Evolutionary conservation across 1,284 basidiomycete species (phyloP), one percentile per base, ranked within the genome.

Genomic region (Ustanciosporium gigantosporum): DNA sequence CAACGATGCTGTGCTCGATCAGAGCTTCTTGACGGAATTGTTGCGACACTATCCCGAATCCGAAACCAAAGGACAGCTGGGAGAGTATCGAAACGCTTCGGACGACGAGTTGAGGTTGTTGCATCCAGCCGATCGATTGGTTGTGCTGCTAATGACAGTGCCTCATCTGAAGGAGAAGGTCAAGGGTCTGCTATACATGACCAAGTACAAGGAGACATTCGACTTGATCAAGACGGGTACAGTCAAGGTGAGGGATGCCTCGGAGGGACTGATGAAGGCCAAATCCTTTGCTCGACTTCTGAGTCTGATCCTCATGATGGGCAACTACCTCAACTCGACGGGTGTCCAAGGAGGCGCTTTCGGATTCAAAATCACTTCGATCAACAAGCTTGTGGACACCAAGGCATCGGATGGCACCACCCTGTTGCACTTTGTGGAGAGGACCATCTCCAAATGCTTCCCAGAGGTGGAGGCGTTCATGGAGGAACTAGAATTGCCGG

Each of bases 371-470:
- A 87, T 97, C 53, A 91, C 90, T 79, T 95, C 91, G 79, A 95
- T 98, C 81, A 98, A 98, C 82, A 93, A 92, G 83, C 83, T 98
- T 41, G 94, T 97, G 32, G 95, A 98, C 74, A 98, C 94, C 3
- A 98, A 98, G 80, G 95, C 93, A 3, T 65, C 53, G 6, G 76
- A 78, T 84, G 90, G 46, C 87, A 93, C 76, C 89, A 98, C 94
- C 0, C 82, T 98, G 31, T 82, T 98, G 7, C 94, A 98, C 79
- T 97, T 97, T 82, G 80, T 97, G 41, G 93, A 97, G 76, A 84
- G 88, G 42, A 94, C 91, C 0, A 87, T 98, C 5, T 82, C 86
- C 9, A 88, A 87, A 68, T 88, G 92, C 70, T 97, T 97, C 81
- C 87, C 87, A 9, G 83, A 88, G 29, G 90, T 95, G 81, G 89